Base-by-base conservation (phyloP, 2,329 filamentous ascomycete species). In the Penicillium digitatum region DNA sequence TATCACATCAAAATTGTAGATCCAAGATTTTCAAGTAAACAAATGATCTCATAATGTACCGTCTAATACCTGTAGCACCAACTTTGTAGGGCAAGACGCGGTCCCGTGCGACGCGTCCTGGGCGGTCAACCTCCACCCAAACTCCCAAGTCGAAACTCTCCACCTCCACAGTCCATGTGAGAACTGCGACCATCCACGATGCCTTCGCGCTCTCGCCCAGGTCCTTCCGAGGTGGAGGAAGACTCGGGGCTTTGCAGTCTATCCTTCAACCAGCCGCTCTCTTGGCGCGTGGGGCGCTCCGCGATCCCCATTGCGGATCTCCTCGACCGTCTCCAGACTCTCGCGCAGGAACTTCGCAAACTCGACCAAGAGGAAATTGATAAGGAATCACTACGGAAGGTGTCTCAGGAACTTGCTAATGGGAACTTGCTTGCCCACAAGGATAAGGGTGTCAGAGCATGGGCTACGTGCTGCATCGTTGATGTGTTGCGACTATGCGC, bases 401-500 rank as follows among this genome's bases (percentile, higher is more conserved):
- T 95, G 59, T 90, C 93, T 49, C 88, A 91, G 69, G 89, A 96
- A 66, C 82, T 99, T 42, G 90, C 87, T 6, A 86, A 87, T 60
- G 85, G 87, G 58, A 90, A 94, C 67, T 79, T 99, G 24, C 77
- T 99, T 44, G 85, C 84, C 56, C 94, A 99, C 76, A 95, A 95
- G 77, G 94, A 99, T 73, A 88, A 87, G 62, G 94, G 94, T 53
- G 91, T 99, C 61, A 88, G 89, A 73, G 93, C 94, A 26, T 96
- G 88, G 78, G 84, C 89, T 31, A 87, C 91, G 40, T 89, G 89
- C 68, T 97, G 92, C 72, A 80, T 97, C 58, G 91, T 96, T 52
- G 94, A 99, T 72, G 88, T 99, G 63, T 83, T 99, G 70, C 87
- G 89, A 66, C 82, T 99, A 54, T 96, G 90, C 75, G 94, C 94